These are phyloP conservation scores for Serpula lacrymans DNA, from an alignment of 768 basidiomycete species.

Conservation along the genomic window DNA sequence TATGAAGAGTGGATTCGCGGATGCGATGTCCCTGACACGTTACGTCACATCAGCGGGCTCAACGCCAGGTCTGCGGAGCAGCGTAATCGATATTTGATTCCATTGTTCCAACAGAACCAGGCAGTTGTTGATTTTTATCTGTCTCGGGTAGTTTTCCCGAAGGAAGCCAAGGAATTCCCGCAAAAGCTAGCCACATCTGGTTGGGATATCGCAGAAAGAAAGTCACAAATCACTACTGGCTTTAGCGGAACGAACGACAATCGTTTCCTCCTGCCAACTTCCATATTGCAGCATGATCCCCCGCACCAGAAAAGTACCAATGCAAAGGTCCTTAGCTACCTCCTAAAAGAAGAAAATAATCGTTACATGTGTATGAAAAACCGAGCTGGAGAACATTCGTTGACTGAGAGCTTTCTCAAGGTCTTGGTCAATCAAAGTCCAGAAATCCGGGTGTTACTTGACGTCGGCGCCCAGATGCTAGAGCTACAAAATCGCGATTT, in stretches of 20 bases:
- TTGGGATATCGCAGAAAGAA: slow-evolving; percentile 50
- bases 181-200: slow-evolving; percentile 45
- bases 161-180: slow-evolving; percentile 45
- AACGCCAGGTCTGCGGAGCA: slow-evolving; percentile 40
- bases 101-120: slow-evolving; percentile 35
- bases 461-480: slow-evolving; percentile 57
- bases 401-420: slow-evolving; percentile 23
- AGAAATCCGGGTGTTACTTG: slow-evolving; percentile 45
- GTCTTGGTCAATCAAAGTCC: slow-evolving; percentile 29
- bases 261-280: slow-evolving; percentile 18
- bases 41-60: slow-evolving; percentile 35
- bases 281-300: slow-evolving; percentile 26
- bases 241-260: slow-evolving; percentile 59
- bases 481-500: slow-evolving; percentile 44
- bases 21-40: slow-evolving; percentile 21
- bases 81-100: slow-evolving; percentile 22
- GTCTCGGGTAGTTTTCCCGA: slow-evolving; percentile 45
- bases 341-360: slow-evolving; percentile 35
- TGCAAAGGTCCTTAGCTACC: slow-evolving; percentile 27
- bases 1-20: slow-evolving; percentile 39
- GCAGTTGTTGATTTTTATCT: slow-evolving; percentile 46
- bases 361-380: slow-evolving; percentile 25
- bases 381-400: too few species aligned
- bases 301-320: slow-evolving; percentile 40
- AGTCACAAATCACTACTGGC: slow-evolving; percentile 36